Evolutionary conservation across 805 yeast species (phyloP), one percentile per base, ranked within the genome.

Genomic region (Cyberlindnera xishuangbannaensis): DNA sequence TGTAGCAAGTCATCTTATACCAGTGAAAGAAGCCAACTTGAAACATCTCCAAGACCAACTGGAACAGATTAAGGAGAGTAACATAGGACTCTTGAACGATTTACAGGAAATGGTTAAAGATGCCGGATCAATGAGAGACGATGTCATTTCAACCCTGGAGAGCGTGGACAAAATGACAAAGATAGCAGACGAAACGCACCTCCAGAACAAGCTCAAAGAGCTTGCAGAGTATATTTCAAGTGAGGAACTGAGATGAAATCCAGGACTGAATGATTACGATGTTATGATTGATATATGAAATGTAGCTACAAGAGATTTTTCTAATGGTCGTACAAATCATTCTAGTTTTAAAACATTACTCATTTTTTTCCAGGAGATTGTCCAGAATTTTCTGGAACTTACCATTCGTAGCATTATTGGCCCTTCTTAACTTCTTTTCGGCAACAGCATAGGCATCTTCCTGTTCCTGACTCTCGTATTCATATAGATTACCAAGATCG

Each of bases 341-440:
- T n/a, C n/a, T n/a, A n/a, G n/a, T n/a, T n/a, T n/a, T n/a, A n/a
- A n/a, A n/a, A n/a, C n/a, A 16, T 28, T 25, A 31, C 9, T 36
- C 39, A 18, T 28, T 33, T 12, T 28, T 31, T 30, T 53, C 44
- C 19, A 61, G 39, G 34, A 77, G 58, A 46, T 76, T 76, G 34
- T 76, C 77, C 38, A 83, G 59, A 30, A 81, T 68, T 41, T 76
- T 75, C 40, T 76, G 73, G 52, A 69, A 83, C 51, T 78, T 78
- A 11, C 90, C 90, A 51, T 82, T 81, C 7, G 87, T 78, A 3
- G 84, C 87, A 41, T 76, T 78, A 57, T 84, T 83, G 13, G 95
- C 95, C 50, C 71, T 75, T 31, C 62, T 68, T 45, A 88, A 62
- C 18, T 75, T 66, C 39, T 63, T 60, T 48, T 85, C 88, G 1